Base-by-base conservation (phyloP, 768 basidiomycete species). In the Rhodotorula diobovata region DNA sequence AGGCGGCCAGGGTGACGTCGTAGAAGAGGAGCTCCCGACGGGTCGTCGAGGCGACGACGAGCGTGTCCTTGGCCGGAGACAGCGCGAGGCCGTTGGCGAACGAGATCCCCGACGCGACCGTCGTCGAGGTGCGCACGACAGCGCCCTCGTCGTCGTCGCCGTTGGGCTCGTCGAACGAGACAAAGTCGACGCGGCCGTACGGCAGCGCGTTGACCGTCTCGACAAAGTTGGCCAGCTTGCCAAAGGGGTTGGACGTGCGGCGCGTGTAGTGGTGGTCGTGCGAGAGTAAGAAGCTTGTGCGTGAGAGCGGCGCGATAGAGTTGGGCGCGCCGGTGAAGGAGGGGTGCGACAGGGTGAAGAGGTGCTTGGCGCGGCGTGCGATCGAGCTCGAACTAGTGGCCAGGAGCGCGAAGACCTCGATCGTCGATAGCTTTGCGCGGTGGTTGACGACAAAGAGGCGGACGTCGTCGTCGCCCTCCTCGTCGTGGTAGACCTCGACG, bases 251-350 rank as follows among this genome's bases (percentile, higher is more conserved):
- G 0, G 86, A 86, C 30, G 86, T 80, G 23, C 89, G 86, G 15
- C 87, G 84, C 6, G 88, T 89, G 76, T 89, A 78, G 46, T 85
- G 79, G 76, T 90, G 89, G 78, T 90, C 89, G 77, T 90, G 88
- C 53, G 85, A 85, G 60, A 90, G 84, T 76, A 87, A 90, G 79
- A 90, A 90, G 30, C 87, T 85, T 67, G 85, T 83, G 2, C 87
- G 85, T 54, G 87, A 85, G 16, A 88, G 87, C 43, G 88, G 79
- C 28, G 88, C 86, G 68, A 90, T 78, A 7, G 87, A 82, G 77
- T 90, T 90, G 37, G 89, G 87, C 18, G 88, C 83, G 41, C 87
- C 79, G 74, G 89, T 86, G 63, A 84, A 48, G 35, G 57, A 84
- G 9, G 83, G 83, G 25, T 85, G 85, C 30, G 83, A 80, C 55